Evolutionary conservation across 306 rosid genomes (phyloP), one percentile per base, ranked within the genome.

Genomic region (Datisca glomerata): DNA sequence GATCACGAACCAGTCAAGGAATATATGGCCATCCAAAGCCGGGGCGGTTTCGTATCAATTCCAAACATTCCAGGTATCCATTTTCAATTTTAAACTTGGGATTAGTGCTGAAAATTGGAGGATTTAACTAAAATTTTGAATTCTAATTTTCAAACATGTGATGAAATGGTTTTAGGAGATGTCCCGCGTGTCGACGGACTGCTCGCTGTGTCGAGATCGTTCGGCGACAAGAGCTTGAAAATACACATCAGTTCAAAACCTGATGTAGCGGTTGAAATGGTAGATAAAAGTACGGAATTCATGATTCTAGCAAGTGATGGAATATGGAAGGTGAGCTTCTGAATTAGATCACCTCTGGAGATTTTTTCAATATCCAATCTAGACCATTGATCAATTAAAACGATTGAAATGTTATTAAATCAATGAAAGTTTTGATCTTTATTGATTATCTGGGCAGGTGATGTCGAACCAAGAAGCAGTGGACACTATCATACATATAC

Each of bases 21-120:
- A 29, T 74, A 66, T 39, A 39, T 25, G 40, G 8, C 17, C 23
- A 79, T 79, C 21, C 83, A 79, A 57, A 68, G 63, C 25, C 83
- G 83, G 38, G 89, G 89, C n/a, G 89, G 89, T 1, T 79, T 79
- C 15, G 89, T 79, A 1, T 68, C 83, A n/a, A n/a, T n/a, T n/a
- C n/a, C n/a, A 32, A 79, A 79, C 41, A 55, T 79, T 59, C 89
- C 89, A 64, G 87, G 87, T 78, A 55, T n/a, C n/a, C n/a, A n/a
- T n/a, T n/a, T n/a, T n/a, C n/a, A n/a, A n/a, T n/a, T n/a, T n/a
- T n/a, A n/a, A n/a, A n/a, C n/a, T n/a, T n/a, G n/a, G n/a, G n/a
- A n/a, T n/a, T n/a, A n/a, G n/a, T n/a, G n/a, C n/a, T n/a, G n/a
- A n/a, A n/a, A n/a, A n/a, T n/a, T n/a, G n/a, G n/a, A n/a, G n/a